Base-by-base conservation (phyloP, 441 rosid species). In the Caryocar brasiliense region DNA sequence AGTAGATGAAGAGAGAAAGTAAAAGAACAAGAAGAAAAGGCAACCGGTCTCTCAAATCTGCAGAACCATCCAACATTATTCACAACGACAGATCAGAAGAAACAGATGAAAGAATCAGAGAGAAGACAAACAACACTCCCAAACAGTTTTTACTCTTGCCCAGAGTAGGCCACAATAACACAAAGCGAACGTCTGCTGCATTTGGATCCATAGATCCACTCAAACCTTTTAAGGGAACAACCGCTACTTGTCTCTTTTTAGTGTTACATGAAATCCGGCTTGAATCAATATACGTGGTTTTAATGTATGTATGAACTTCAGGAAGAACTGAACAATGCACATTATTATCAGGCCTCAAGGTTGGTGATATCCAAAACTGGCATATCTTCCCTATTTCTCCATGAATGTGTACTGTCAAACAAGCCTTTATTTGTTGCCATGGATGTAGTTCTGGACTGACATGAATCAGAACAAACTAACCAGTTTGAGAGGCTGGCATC, bases 401-500 rank as follows among this genome's bases (percentile, higher is more conserved):
- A 37, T 7, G 47, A 59, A 54, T 40, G 53, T 26, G 78, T 64
- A 28, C 70, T 57, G 43, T 65, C 64, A 22, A 28, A 10, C 29
- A 47, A 19, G 51, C 20, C 41, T 30, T 35, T 54, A 56, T 64
- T 62, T 1, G 58, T 19, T 6, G 62, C 45, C 34, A 40, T 51
- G 47, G 14, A 40, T 7, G 25, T 42, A 15, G 64, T 5, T 41
- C 51, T 56, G 14, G 56, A 15, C 22, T 32, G 21, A 3, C 43
- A 29, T 9, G 27, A 23, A 11, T 65, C 70, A 1, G 75, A 47
- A 18, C 30, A 56, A 32, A 58, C 71, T 56, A 76, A 61, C 89
- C 89, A 82, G 54, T 71, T 74, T 1, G 85, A 82, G n/a, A 82
- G 76, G 59, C 83, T 76, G 11, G 78, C 61, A 43, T 79, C 81